Base-by-base conservation (phyloP, 345 rosid genomes). In the Clausena lansium region DNA sequence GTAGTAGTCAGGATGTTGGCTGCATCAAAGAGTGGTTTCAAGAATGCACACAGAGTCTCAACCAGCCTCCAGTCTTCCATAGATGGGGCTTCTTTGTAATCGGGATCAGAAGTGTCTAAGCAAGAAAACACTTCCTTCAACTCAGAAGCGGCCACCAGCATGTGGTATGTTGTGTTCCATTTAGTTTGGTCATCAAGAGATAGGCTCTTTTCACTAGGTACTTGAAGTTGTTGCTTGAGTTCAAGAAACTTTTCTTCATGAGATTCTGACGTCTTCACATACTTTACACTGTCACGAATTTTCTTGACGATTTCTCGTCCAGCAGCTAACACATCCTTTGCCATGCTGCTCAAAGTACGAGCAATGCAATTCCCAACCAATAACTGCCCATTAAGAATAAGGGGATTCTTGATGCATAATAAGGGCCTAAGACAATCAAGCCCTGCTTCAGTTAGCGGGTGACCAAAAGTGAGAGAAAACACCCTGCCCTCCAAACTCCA, bases 171-270 rank as follows among this genome's bases (percentile, higher is more conserved):
- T 4, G 95, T 89, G 86, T 89, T 88, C 99, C 99, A 95, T 50
- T 85, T 89, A 76, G 85, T 87, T 82, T 85, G 89, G 65, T 95
- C 86, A 74, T 93, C 98, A n/a, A 95, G 86, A 30, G 80, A 83
- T 13, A 92, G 92, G 74, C 77, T 84, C 84, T 85, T 88, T 33
- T 91, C 94, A 20, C 90, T 92, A 4, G 93, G 97, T 58, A 93
- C 96, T 79, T 92, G 97, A 81, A 95, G 97, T 77, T 92, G 98
- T 76, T 90, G 89, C 86, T 89, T 95, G 67, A 95, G 93, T 84
- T 91, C 97, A 64, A 92, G 68, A 83, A 95, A 95, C 86, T 90
- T 95, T 70, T 93, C 97, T 85, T 92, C 98, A 0, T 88, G 93
- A 15, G 93, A 91, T 67, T 95, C 93, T 17, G 97, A 93, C 24